These are phyloP conservation scores for Nakataea oryzae DNA, from an alignment of 2,329 filamentous ascomycete genomes.

Conservation along the genomic window DNA sequence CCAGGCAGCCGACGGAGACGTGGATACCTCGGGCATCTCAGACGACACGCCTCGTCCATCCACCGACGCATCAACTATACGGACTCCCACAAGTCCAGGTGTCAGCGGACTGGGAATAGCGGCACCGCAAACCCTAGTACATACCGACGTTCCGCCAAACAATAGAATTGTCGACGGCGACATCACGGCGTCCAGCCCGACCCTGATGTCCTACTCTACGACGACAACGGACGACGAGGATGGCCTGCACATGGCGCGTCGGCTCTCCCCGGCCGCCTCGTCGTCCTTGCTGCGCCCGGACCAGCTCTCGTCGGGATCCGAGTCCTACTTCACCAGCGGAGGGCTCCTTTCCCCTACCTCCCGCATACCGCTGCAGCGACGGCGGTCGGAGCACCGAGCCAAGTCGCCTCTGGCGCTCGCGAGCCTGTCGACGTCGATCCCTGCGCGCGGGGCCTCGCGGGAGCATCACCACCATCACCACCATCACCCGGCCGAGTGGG, in stretches of 20 bases:
- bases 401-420: slow-evolving; percentile 52
- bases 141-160: slow-evolving; percentile 3
- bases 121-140: slow-evolving; percentile 2
- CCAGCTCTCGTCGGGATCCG: slow-evolving; percentile 42
- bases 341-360: slow-evolving; percentile 15
- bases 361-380: slow-evolving; percentile 28
- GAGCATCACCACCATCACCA: slow-evolving; percentile 18
- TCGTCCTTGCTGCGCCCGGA: slow-evolving; percentile 9
- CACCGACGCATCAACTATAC: slow-evolving; percentile 31
- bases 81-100: not conserved
- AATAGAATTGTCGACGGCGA: not conserved
- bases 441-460: slow-evolving; percentile 13
- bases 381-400: slow-evolving; percentile 34
- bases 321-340: slow-evolving; percentile 44
- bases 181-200: slow-evolving; percentile 34
- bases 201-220: slow-evolving; percentile 52
- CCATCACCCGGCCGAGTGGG: slow-evolving; percentile 46
- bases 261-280: not conserved
- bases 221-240: slow-evolving; percentile 85
- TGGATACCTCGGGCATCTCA: slow-evolving; percentile 35
- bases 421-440: slow-evolving; percentile 29
- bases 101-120: not conserved
- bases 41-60: slow-evolving; percentile 34
- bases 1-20: slow-evolving; percentile 2
- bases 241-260: slow-evolving; percentile 47